These are phyloP conservation scores for Diplosphaera chodatii DNA, from an alignment of 139 green algal genomes.

Conservation along the genomic window DNA sequence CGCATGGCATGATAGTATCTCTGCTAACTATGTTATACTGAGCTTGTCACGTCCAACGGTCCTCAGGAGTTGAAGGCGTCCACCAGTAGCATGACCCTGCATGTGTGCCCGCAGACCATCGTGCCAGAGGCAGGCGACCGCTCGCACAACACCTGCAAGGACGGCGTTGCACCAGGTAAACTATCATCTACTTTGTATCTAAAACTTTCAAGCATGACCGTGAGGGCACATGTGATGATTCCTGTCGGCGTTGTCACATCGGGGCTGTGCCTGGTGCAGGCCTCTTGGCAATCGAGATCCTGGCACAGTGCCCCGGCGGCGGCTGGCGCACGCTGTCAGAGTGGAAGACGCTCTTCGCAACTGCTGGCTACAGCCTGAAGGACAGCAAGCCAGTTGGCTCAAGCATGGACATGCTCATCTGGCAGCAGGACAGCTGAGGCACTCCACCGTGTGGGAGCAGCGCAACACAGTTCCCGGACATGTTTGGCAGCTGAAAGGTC, in stretches of 20 bases:
- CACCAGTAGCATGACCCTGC: too few relatives aligned
- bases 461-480: too few relatives aligned
- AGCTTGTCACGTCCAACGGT: too few relatives aligned
- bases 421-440: not conserved
- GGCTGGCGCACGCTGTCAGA: conserved; percentile 20
- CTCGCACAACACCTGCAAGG: conserved; percentile 15
- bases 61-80: too few relatives aligned
- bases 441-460: too few relatives aligned
- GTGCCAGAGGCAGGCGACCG: conserved; percentile 24
- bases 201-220: too few relatives aligned
- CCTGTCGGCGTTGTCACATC: too few relatives aligned
- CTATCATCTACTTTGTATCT: too few relatives aligned
- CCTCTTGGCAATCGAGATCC: conserved; percentile 26
- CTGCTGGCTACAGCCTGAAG: conserved; percentile 32
- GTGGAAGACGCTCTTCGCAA: conserved; percentile 25
- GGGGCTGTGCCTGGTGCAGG: conserved; percentile 10
- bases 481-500: too few relatives aligned
- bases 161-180: conserved; percentile 25
- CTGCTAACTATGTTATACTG: too few relatives aligned
- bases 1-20: too few relatives aligned
- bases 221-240: too few relatives aligned
- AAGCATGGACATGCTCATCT: conserved; percentile 19
- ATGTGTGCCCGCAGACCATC: conserved; percentile 16
- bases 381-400: conserved; percentile 32
- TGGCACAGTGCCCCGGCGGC: conserved; percentile 24